Percentiles rank a stretch among this genome's conserved stretches.
Evolutionary conservation across 1,284 basidiomycete genomes (phyloP).

Genomic region (Tausonia pullulans): DNA sequence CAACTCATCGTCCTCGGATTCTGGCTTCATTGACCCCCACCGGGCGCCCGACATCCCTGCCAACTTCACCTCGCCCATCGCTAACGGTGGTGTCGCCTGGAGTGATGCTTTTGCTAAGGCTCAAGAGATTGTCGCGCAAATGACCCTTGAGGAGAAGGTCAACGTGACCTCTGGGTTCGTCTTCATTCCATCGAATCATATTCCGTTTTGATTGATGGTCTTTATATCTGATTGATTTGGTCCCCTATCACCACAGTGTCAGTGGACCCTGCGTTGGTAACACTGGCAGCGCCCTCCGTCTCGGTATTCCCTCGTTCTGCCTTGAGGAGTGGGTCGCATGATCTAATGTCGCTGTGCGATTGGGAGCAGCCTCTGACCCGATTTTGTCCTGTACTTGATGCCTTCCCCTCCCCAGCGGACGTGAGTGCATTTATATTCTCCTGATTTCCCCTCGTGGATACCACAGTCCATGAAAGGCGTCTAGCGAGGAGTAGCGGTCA

Average conservation of each 20-base stretch:
- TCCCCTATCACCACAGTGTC: not conserved
- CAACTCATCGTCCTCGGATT: no score
- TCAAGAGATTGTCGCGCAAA: constrained; percentile 30
- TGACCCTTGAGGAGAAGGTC: constrained; percentile 39
- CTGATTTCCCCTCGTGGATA: no score
- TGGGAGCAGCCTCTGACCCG: no score
- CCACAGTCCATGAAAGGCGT: no score
- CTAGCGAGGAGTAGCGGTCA: no score
- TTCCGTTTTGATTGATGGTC: not conserved
- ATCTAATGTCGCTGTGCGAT: no score
- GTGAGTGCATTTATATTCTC: not conserved
- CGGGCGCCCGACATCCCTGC: constrained; percentile 1
- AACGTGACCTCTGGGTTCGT: constrained; percentile 1
- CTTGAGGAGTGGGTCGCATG: constrained; percentile 36
- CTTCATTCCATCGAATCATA: not conserved
- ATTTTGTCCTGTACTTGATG: no score
- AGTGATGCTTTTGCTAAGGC: constrained; percentile 31
- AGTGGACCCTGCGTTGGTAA: constrained; percentile 34
- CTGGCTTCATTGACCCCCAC: constrained; percentile 2
- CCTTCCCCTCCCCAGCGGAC: constrained; percentile 24
- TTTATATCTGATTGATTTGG: not conserved
- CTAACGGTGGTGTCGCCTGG: not conserved
- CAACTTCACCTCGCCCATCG: not conserved
- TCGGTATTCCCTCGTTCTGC: constrained; percentile 50
- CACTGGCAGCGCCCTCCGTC: constrained; percentile 37